Evolutionary conservation across 768 basidiomycete species (phyloP), one percentile per base, ranked within the genome.

Genomic region (Naganishia randhawae): DNA sequence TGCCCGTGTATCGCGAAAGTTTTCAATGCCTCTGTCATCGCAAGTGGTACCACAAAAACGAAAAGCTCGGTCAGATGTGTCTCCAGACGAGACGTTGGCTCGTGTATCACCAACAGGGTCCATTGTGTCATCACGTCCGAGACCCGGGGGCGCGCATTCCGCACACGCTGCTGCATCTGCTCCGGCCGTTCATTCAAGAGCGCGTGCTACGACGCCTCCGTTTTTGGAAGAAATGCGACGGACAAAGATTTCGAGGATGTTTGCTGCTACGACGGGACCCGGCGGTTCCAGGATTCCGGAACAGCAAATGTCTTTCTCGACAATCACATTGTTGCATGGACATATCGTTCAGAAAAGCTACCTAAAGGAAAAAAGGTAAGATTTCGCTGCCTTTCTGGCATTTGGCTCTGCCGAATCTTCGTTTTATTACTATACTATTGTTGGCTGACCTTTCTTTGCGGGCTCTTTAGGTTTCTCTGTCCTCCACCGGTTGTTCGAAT

Each of bases 271-370:
- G 33, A 70, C 57, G 19, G 69, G 69, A 29, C 69, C 69, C 7
- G 57, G 54, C 1, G 69, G 69, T 14, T 65, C 69, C 17, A 42
- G 69, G 25, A 66, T 70, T 45, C 69, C 69, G 1, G 69, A 70
- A 50, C 69, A 70, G 50, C 63, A 65, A n/a, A 70, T 70, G 69
- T 57, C 65, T 2, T 72, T 72, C 31, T 70, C 68, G 17, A 72
- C 71, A 0, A 68, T 79, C 22, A 72, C 75, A 31, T 67, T 79
- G 73, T 84, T 93, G 63, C 92, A 95, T 75, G 91, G 92, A 29
- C 91, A 90, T 35, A 91, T 93, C 61, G 93, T 91, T 1, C 93
- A 96, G 82, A 96, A 96, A 82, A 93, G 91, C 13, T 96, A 96
- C 77, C 91, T 91, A 62, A 91, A 89, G 79, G 93, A 96, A 82